Percentiles rank a stretch among this genome's conserved stretches.
These are phyloP conservation scores for Hypericum androsaemum DNA, from an alignment of 345 rosid species.

Conservation along the genomic window DNA sequence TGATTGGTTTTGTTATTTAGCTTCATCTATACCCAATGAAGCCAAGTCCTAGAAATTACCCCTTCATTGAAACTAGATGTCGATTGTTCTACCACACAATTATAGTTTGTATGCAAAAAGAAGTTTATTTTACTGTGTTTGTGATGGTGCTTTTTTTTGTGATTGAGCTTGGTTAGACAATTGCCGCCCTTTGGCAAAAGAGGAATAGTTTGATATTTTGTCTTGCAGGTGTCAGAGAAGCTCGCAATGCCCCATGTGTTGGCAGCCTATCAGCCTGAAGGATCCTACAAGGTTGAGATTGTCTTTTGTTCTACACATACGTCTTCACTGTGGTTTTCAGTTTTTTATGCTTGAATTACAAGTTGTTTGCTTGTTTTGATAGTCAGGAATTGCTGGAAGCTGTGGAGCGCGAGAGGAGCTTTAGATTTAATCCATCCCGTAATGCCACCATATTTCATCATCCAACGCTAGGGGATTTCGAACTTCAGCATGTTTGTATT, in stretches of 20 bases:
- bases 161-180: no score
- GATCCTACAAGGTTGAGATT: constrained; percentile 63
- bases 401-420: constrained; percentile 70
- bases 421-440: constrained; percentile 65
- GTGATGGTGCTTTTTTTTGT: no score
- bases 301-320: not conserved
- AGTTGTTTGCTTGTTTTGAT: constrained; percentile 12
- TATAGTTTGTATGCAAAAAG: no score
- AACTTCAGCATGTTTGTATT: constrained; percentile 73
- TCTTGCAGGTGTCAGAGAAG: constrained; percentile 80
- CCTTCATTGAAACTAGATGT: no score
- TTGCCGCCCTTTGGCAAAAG: no score
- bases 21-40: no score
- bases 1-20: no score
- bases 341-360: constrained; percentile 1
- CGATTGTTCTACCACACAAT: no score
- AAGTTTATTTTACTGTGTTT: no score
- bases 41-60: no score
- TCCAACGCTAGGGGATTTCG: constrained; percentile 91
- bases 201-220: no score
- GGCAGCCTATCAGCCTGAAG: constrained; percentile 87
- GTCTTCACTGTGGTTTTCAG: not conserved
- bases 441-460: constrained; percentile 86
- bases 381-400: constrained; percentile 95
- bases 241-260: constrained; percentile 98